Base-by-base conservation (phyloP, 1,284 basidiomycete species). In the Rhodotorula sp. region DNA sequence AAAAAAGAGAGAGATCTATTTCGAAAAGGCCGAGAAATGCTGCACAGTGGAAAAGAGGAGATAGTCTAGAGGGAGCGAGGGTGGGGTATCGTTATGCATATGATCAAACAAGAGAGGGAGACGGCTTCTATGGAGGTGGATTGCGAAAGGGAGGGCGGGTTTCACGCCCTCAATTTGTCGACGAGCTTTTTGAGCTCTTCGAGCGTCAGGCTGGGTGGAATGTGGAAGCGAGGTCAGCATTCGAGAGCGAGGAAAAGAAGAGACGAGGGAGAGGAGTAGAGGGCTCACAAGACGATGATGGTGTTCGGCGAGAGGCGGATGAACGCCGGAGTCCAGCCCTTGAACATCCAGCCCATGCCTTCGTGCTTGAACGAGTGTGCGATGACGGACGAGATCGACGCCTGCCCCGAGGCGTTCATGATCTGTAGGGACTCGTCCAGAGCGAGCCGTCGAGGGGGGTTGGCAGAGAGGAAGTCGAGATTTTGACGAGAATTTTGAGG, bases 311-410 rank as follows among this genome's bases (percentile, higher is more conserved):
- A 71, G 8, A 80, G 56, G 7, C 79, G 68, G 48, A 80, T 78
- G 76, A 77, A 80, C 8, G 80, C 80, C 10, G 80, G 80, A 8
- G 75, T 77, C 78, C 78, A 80, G 26, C 93, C 90, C 80, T 92
- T 92, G 85, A 96, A 94, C 88, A 95, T 91, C 85, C 93, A 95
- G 85, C 89, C 88, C 6, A 90, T 80, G 10, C 93, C 93, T 80
- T 96, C 93, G 73, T 84, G 89, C 72, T 86, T 85, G 75, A 95
- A 85, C 61, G 91, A 91, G 14, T 85, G 79, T 47, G 85, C 83
- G 80, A 95, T 92, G 62, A 92, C 88, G 16, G 81, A 84, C 43
- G 92, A 73, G 3, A 91, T 89, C 23, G 71, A 63, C n/a, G 56
- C 51, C 39, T 39, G 64, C 12, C 91, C 91, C 3, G 90, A 89